Evolutionary conservation across 805 yeast species (phyloP).

Genomic region (Lachancea nothofagi): DNA sequence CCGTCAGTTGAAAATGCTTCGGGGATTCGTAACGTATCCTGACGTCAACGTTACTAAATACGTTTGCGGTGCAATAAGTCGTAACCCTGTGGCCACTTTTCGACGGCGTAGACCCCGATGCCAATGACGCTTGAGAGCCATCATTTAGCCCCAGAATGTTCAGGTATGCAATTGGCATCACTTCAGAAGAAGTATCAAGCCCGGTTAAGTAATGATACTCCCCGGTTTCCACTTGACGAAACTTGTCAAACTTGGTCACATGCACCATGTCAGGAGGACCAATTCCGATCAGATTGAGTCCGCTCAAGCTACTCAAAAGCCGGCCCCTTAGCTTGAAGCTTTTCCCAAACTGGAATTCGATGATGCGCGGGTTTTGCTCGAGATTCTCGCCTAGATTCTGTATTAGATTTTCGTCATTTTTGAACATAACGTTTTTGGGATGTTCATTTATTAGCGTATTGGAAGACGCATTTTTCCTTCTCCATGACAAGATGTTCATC

Average conservation of each 20-base stretch:
- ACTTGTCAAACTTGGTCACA: slow-evolving; percentile 40
- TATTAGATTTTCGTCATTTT: neutral
- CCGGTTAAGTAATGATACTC: slow-evolving; percentile 46
- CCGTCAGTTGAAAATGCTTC: slow-evolving; percentile 29
- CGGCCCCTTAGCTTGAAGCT: slow-evolving; percentile 26
- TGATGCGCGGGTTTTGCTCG: slow-evolving; percentile 20
- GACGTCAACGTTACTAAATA: slow-evolving; percentile 67
- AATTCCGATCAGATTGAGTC: slow-evolving; percentile 35
- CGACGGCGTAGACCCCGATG: slow-evolving; percentile 7
- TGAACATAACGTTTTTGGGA: slow-evolving; percentile 1
- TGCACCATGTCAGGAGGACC: slow-evolving; percentile 70
- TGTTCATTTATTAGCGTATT: slow-evolving; percentile 1
- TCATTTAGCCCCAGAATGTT: slow-evolving; percentile 34
- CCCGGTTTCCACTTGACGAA: slow-evolving; percentile 44
- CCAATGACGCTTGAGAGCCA: neutral
- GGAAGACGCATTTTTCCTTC: slow-evolving; percentile 8
- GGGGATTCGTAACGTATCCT: slow-evolving; percentile 49
- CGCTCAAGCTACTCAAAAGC: slow-evolving; percentile 16
- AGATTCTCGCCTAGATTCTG: slow-evolving; percentile 2
- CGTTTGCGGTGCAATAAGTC: slow-evolving; percentile 66
- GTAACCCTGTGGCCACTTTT: slow-evolving; percentile 27
- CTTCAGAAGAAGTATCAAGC: slow-evolving; percentile 40
- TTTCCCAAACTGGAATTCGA: slow-evolving; percentile 30
- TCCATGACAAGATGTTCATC: slow-evolving; percentile 11
- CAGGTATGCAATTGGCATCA: slow-evolving; percentile 45